Conservation (phyloP, 2,329 filamentous ascomycete genomes). For the Neonectria faginata region DNA sequence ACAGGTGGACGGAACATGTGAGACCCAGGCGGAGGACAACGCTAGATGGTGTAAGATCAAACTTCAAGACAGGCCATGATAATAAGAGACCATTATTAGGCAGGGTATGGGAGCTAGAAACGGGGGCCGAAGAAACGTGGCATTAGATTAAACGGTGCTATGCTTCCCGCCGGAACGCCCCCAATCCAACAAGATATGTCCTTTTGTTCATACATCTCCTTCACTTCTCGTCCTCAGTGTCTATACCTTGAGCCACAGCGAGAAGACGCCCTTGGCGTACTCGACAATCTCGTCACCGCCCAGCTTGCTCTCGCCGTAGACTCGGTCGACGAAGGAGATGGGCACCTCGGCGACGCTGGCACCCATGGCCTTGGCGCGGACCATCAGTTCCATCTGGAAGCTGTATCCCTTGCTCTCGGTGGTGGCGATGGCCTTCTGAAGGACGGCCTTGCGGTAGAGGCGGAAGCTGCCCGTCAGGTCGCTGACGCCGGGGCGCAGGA, state of each 20-base stretch:
- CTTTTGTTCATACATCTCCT: constrained; percentile 39
- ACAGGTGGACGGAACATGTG: constrained; percentile 79
- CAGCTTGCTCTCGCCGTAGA: constrained; percentile 96
- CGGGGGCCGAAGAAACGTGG: constrained; percentile 43
- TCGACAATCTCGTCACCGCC: constrained; percentile 96
- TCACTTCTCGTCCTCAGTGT: constrained; percentile 8
- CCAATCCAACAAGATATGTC: constrained; percentile 41
- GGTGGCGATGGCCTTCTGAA: constrained; percentile 89
- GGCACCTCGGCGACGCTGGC: constrained; percentile 95
- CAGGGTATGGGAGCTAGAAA: background rate
- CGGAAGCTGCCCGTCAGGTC: constrained; percentile 96
- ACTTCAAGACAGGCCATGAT: background rate
- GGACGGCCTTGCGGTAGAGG: constrained; percentile 89
- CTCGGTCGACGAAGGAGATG: constrained; percentile 93
- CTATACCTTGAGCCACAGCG: constrained; percentile 81
- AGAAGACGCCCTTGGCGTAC: constrained; percentile 88
- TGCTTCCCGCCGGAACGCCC: constrained; percentile 48
- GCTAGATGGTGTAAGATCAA: background rate
- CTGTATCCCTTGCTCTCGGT: constrained; percentile 98
- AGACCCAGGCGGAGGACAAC: constrained; percentile 10
- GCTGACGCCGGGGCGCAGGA: constrained; percentile 91
- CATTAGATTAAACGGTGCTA: constrained; percentile 50
- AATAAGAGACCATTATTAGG: constrained; percentile 12
- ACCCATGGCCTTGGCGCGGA: constrained; percentile 95
- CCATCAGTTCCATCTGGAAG: constrained; percentile 99